Base-by-base conservation (phyloP, 805 yeast genomes). In the Pichia cephalocereana region DNA sequence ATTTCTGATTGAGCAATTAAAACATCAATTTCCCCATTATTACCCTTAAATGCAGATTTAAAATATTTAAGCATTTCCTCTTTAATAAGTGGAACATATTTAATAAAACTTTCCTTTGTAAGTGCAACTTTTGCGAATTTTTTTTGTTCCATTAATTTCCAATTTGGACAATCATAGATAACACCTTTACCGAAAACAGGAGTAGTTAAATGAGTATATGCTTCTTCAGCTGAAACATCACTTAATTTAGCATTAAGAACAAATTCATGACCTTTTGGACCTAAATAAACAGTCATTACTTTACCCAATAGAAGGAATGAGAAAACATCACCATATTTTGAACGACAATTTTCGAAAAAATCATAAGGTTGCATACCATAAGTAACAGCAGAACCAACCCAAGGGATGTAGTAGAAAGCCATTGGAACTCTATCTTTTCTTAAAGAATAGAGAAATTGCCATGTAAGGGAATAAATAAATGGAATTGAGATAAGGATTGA, bases 161-260 rank as follows among this genome's bases (percentile, higher is more conserved):
- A 70, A 70, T 93, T 93, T 54, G 99, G 88, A 69, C 97, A 91
- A 70, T 93, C 99, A 65, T 93, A 93, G 46, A 93, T 86, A 47
- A 93, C 99, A 60, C 98, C 99, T 62, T 89, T 81, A 59, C 99
- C 99, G 58, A 93, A 93, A 15, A 89, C 96, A 14, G 99, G 99
- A n/a, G 98, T 91, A n/a, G 99, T 93, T 68, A 93, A 76, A 64
- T 90, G 96, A 53, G 83, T 76, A 71, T 93, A 93, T 38, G 97
- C 98, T 44, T 86, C 97, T 66, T 93, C 98, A 43, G 99, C 99
- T 44, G 89, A 82, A 26, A 90, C 98, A 58, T 88, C 96, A 31
- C 82, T 78, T 46, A 85, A 74, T 68, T 86, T 90, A 40, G 96
- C 87, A 67, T 93, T 93, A 57, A 93, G 80, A 42, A 91, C 88